A percentile compares a stretch with the other conserved stretches of the same genome.
Evolutionary conservation across 2,329 filamentous ascomycete species (phyloP).

Genomic region (Alternaria triticina): DNA sequence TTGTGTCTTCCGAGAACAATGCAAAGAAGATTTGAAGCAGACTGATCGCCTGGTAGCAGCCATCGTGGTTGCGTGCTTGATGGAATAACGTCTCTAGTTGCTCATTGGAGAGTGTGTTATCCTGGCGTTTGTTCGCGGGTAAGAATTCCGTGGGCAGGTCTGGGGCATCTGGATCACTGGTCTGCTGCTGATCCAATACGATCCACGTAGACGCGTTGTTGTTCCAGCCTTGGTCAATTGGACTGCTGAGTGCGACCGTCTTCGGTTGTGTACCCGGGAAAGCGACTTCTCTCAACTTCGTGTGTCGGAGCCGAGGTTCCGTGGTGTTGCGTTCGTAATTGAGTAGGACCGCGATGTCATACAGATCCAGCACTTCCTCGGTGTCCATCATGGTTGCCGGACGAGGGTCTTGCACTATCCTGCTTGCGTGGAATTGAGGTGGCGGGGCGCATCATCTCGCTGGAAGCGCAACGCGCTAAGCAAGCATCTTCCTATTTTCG

Average conservation of each 20-base stretch:
- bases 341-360: not conserved
- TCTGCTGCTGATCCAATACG: not conserved
- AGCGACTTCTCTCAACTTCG: conserved; percentile 1
- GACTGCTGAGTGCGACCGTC: not conserved
- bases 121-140: not conserved
- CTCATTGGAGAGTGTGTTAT: not conserved
- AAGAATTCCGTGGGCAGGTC: not conserved
- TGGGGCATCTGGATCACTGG: not conserved
- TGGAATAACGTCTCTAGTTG: conserved; percentile 2
- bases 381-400: not conserved
- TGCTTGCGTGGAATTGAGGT: not conserved
- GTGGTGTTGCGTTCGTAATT: not conserved
- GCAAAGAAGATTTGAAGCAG: conserved; percentile 1
- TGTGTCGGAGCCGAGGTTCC: not conserved
- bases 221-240: not conserved
- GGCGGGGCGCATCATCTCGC: not conserved
- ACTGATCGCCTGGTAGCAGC: not conserved
- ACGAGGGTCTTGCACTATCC: not conserved
- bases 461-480: not conserved
- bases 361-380: not conserved
- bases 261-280: not conserved
- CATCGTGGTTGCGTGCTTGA: conserved; percentile 1
- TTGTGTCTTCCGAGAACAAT: not conserved
- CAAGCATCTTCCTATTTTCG: not conserved
- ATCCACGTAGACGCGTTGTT: conserved; percentile 2